phyloP scores from a whole-genome alignment of 169 alveolate species.

The Plasmodium inui region DNA sequence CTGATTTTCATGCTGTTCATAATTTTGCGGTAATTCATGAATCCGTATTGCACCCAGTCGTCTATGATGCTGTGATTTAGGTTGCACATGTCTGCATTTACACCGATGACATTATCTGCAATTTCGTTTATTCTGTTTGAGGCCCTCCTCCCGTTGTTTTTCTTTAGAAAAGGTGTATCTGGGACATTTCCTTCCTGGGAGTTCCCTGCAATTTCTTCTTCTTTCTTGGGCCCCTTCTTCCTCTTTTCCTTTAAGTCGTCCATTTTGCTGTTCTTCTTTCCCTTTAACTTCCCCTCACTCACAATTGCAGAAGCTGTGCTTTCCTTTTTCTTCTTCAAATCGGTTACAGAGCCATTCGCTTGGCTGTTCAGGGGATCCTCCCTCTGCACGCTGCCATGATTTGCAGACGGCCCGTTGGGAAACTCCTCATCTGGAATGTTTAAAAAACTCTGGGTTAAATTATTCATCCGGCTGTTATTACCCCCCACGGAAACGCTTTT shows the following conservation, averaged over 20 bases:
- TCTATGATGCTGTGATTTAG: conserved; percentile 23
- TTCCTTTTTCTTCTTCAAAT: neutral
- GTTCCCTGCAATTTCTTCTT: neutral
- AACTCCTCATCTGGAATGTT: conserved; percentile 11
- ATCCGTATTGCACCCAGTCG: conserved; percentile 63
- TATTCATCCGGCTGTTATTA: conserved; percentile 8
- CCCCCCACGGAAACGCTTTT: conserved; percentile 18
- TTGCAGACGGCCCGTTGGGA: neutral
- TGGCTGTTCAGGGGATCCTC: neutral
- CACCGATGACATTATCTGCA: conserved; percentile 39
- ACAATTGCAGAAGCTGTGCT: neutral
- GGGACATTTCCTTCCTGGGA: neutral
- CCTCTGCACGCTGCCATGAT: neutral
- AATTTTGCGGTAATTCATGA: conserved; percentile 48
- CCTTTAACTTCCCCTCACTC: neutral
- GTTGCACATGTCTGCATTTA: conserved; percentile 5
- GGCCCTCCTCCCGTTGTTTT: neutral
- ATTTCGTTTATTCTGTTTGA: conserved; percentile 21
- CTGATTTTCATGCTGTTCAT: conserved; percentile 57
- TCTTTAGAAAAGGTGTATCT: neutral
- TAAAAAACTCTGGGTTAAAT: conserved; percentile 41
- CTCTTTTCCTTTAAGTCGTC: neutral
- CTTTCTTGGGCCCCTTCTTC: neutral
- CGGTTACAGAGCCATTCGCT: neutral
- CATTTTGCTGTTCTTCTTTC: neutral